Percentiles rank a stretch among this genome's conserved stretches.
Conservation (phyloP, 2,329 filamentous ascomycete species). For the Aspergillus felis region DNA sequence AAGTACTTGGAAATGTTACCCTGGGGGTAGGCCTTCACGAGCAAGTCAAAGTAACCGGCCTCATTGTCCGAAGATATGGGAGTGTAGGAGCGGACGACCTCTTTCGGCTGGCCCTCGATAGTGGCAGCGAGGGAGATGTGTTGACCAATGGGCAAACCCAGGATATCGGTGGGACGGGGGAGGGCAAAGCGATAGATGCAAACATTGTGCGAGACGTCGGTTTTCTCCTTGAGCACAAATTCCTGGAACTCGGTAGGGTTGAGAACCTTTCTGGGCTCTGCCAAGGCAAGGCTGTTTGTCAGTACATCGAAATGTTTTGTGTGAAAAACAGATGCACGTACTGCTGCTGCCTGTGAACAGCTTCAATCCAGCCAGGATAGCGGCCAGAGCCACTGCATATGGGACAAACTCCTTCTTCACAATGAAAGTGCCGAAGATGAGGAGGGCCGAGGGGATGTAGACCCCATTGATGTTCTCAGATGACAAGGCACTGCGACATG, state of each 20-base stretch:
- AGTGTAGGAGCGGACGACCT: constrained; percentile 87
- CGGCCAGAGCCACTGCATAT: constrained; percentile 64
- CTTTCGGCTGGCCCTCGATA: constrained; percentile 71
- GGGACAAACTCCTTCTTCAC: constrained; percentile 74
- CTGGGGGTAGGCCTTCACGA: constrained; percentile 96
- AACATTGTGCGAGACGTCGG: constrained; percentile 93
- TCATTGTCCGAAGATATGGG: constrained; percentile 87
- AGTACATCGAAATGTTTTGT: constrained; percentile 3
- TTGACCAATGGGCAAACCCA: constrained; percentile 96
- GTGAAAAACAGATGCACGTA: constrained; percentile 45
- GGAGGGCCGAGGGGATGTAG: constrained; percentile 75
- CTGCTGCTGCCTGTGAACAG: constrained; percentile 64
- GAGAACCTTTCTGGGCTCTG: constrained; percentile 75
- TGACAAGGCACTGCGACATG: constrained; percentile 26
- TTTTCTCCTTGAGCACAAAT: constrained; percentile 93
- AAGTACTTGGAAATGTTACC: constrained; percentile 97
- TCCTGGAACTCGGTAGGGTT: constrained; percentile 86
- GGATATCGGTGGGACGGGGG: constrained; percentile 70
- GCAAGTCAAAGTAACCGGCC: constrained; percentile 87
- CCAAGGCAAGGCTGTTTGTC: constrained; percentile 8
- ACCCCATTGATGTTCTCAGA: constrained; percentile 68
- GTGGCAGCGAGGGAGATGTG: constrained; percentile 93
- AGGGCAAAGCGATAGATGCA: constrained; percentile 97
- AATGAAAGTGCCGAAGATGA: constrained; percentile 72
- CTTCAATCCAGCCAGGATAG: constrained; percentile 66